Evolutionary conservation across 2,329 filamentous ascomycete species (phyloP), one percentile per base, ranked within the genome.

Genomic region (Phaeoacremonium minimum): DNA sequence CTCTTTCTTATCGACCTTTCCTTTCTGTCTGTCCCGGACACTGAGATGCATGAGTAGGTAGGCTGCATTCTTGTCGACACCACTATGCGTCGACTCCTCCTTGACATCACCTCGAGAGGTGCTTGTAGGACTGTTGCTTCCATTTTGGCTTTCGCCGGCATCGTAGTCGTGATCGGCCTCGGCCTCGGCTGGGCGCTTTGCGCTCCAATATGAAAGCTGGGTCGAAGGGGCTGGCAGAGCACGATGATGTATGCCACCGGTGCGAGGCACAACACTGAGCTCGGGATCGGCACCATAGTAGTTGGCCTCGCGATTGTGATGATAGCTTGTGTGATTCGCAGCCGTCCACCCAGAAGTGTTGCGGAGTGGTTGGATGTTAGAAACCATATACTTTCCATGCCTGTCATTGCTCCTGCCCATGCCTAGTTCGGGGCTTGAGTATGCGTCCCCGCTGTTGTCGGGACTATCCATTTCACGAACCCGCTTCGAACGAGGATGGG

Each of bases 21-120:
- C 22, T 26, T n/a, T 26, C 22, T 9, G 9, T 26, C n/a, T 26
- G 42, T 67, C 64, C 34, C 57, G 50, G 15, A 69, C 57, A 40
- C 66, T 66, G 17, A 73, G 57, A 35, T 68, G 67, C 66, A 73
- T 63, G 26, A 73, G 50, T 6, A 71, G 49, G 40, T 67, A 53
- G 14, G 70, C 70, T 2, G 68, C 70, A 30, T 67, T 69, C 47
- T 64, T 67, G 34, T 71, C 64, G 11, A 53, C 53, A 0, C 58
- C 60, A 7, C 43, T 41, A 34, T 34, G 45, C 42, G 26, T 43
- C 41, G 29, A 30, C 33, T 22, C 28, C 17, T 14, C 9, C 41
- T 28, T 4, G 39, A 30, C 28, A 35, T 30, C 26, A 14, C 28
- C n/a, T n/a, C 14, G 36, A 17, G 37, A 39, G 14, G 35, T 49